phyloP scores from a whole-genome alignment of 2,329 filamentous ascomycete genomes.

The Phoma sp. region DNA sequence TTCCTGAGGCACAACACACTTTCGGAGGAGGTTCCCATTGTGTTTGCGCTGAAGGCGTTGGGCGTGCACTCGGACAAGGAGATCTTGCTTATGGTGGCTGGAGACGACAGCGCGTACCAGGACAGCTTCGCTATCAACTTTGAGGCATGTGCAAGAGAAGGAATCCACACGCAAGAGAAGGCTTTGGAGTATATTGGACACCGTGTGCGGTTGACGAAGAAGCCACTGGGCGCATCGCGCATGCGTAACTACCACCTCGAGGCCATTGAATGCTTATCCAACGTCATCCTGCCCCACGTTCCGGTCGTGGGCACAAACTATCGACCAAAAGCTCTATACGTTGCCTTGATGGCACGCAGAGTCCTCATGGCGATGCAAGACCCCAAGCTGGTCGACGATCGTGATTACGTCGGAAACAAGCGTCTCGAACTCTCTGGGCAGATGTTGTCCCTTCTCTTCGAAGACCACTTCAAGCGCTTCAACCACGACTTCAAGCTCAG shows the following conservation, averaged over 20 bases:
- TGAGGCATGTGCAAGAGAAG: slow-evolving; percentile 83
- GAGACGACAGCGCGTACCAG: slow-evolving; percentile 85
- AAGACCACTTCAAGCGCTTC: slow-evolving; percentile 97
- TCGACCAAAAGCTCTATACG: slow-evolving; percentile 93
- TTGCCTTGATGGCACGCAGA: slow-evolving; percentile 96
- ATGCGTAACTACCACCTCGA: slow-evolving; percentile 83
- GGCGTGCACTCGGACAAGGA: slow-evolving; percentile 94
- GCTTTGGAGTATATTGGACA: slow-evolving; percentile 90
- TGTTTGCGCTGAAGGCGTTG: slow-evolving; percentile 90
- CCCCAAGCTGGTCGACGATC: slow-evolving; percentile 86
- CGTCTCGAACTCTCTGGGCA: slow-evolving; percentile 93
- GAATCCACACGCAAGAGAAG: slow-evolving; percentile 91
- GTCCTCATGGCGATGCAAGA: slow-evolving; percentile 94
- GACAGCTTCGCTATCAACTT: slow-evolving; percentile 96
- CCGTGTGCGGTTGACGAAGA: slow-evolving; percentile 77
- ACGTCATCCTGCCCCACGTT: slow-evolving; percentile 93
- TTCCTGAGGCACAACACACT: slow-evolving; percentile 91
- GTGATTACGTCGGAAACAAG: slow-evolving; percentile 98
- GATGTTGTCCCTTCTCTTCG: slow-evolving; percentile 89
- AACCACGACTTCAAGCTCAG: slow-evolving; percentile 86
- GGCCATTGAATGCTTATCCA: slow-evolving; percentile 88
- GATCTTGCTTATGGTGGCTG: slow-evolving; percentile 88
- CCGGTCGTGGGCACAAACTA: slow-evolving; percentile 91
- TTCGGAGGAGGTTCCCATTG: slow-evolving; percentile 91
- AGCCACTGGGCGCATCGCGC: slow-evolving; percentile 61